Evolutionary conservation across 306 rosid species (phyloP), one percentile per base, ranked within the genome.

Genomic region (Psophocarpus tetragonolobus): DNA sequence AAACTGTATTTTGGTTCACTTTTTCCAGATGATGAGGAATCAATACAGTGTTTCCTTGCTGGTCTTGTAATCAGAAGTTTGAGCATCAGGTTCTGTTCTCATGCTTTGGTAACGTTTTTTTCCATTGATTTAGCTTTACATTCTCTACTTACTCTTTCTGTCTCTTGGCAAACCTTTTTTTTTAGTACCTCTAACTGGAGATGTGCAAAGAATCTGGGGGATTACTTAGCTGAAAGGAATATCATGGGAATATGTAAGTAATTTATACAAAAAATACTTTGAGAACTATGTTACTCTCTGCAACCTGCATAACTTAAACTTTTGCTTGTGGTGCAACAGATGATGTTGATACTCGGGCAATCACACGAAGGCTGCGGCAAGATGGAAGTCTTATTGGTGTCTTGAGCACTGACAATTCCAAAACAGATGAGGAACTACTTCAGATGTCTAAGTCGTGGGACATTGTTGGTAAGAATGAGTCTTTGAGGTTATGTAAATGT

Each of bases 301-400:
- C 17, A 65, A 36, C 18, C 2, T 78, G 47, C 8, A 5, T 78
- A 36, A 20, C 4, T 74, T 61, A 12, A 41, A 60, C 15, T 71
- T 42, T 70, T 61, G 57, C 3, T 68, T 30, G 33, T 77, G 76
- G 35, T 85, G 80, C 81, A 73, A 84, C 89, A 95, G 97, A 89
- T 86, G 97, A 95, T 83, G 97, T 92, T 78, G 98, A 91, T 82
- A 91, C 98, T 1, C 93, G 98, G 23, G 97, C 96, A 72, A 92
- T 95, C 82, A 92, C 98, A 35, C 97, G 97, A 30, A 82, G 99
- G 75, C 81, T 95, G 79, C 85, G 98, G 76, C 86, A 92, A 83
- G 97, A 95, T 86, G 99, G 99, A 44, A 95, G 99, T 74, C 97
- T 95, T 69, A 86, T 95, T 30, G 99, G 99, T 77, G 96, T 89